Conservation (phyloP, 345 rosid genomes). For the Gossypium ekmanianum region DNA sequence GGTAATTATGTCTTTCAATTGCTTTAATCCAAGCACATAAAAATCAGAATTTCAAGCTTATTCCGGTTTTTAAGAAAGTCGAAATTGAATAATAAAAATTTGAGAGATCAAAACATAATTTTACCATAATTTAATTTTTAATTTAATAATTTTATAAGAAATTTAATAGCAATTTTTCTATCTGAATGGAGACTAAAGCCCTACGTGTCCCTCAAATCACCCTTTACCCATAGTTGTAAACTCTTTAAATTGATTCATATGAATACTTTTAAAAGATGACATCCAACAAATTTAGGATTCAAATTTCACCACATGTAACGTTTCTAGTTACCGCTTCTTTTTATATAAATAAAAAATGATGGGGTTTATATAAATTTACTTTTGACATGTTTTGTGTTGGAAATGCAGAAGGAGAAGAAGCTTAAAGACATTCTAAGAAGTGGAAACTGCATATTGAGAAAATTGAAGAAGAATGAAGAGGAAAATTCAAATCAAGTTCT, state of each 20-base stretch:
- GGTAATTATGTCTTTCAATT: slow-evolving; percentile 34
- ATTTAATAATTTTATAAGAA: too few species aligned
- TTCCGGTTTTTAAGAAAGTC: too few species aligned
- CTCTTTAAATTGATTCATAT: too few species aligned
- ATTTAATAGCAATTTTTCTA: too few species aligned
- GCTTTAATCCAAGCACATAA: background rate
- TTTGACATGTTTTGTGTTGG: background rate
- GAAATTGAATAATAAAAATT: too few species aligned
- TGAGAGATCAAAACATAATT: too few species aligned
- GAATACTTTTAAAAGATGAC: too few species aligned
- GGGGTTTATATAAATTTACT: background rate
- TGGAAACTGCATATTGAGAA: slow-evolving; percentile 54
- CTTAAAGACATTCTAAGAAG: slow-evolving; percentile 52
- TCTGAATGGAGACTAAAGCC: too few species aligned
- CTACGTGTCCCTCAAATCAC: too few species aligned
- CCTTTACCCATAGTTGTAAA: too few species aligned
- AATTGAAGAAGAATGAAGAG: slow-evolving; percentile 37
- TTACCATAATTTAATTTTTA: too few species aligned
- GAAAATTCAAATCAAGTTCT: slow-evolving; percentile 56
- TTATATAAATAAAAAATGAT: too few species aligned
- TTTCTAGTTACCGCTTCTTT: background rate
- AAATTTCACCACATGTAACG: background rate
- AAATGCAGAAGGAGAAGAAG: slow-evolving; percentile 61
- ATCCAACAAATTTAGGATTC: background rate
- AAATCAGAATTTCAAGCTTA: background rate